Conservation (phyloP, 768 basidiomycete species). For the Tylopilus rubrobrunneus region DNA sequence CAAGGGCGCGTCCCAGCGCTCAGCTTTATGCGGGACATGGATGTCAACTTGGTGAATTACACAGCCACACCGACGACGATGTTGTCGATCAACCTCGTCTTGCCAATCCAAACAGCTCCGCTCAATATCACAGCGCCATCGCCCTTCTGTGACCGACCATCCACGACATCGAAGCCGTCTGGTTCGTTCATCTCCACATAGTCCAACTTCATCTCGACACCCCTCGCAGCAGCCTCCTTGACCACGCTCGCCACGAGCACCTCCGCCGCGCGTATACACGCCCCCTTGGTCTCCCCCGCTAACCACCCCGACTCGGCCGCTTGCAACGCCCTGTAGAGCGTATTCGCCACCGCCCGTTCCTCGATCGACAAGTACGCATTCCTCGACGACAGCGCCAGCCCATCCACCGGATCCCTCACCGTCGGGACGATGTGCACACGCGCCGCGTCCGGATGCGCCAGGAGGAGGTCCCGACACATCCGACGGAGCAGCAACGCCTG, state of each 20-base stretch:
- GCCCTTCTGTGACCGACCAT: slow-evolving; percentile 26
- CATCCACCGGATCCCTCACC: slow-evolving; percentile 57
- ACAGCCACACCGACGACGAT: slow-evolving; percentile 58
- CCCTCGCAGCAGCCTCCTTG: slow-evolving; percentile 29
- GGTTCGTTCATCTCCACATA: slow-evolving; percentile 89
- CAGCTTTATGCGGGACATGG: slow-evolving; percentile 13
- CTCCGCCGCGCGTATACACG: slow-evolving; percentile 44
- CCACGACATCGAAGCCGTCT: slow-evolving; percentile 64
- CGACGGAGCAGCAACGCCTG: slow-evolving; percentile 84
- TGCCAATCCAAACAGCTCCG: slow-evolving; percentile 82
- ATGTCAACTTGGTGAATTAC: background rate
- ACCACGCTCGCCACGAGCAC: slow-evolving; percentile 36
- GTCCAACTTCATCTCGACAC: slow-evolving; percentile 63
- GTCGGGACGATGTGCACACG: slow-evolving; percentile 89
- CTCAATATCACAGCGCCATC: slow-evolving; percentile 61
- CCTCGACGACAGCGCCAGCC: slow-evolving; percentile 85
- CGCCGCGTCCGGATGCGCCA: slow-evolving; percentile 68
- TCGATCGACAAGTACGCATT: slow-evolving; percentile 72
- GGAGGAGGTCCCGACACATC: slow-evolving; percentile 72
- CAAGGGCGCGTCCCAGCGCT: slow-evolving; percentile 22
- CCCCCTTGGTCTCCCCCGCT: slow-evolving; percentile 44
- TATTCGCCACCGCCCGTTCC: slow-evolving; percentile 61
- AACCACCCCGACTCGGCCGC: slow-evolving; percentile 56
- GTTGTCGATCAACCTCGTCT: slow-evolving; percentile 92
- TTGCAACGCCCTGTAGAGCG: slow-evolving; percentile 65